These are phyloP conservation scores for Achaetomiella virescens DNA, from an alignment of 495 filamentous ascomycete genomes.

Conservation along the genomic window DNA sequence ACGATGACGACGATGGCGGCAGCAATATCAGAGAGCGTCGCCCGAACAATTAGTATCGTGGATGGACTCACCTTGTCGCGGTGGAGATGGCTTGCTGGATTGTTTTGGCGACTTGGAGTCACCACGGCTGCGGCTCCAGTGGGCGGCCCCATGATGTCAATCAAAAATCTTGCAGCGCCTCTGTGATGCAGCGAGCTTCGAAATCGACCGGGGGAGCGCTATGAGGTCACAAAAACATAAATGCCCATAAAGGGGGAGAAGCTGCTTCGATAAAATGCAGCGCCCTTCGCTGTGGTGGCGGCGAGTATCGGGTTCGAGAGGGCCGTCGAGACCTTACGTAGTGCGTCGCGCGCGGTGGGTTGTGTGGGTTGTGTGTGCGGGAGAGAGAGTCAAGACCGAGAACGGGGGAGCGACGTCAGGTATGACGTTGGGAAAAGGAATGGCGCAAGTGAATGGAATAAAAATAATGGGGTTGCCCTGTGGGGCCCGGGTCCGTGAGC, in stretches of 20 bases:
- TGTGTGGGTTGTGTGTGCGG: conserved; percentile 13
- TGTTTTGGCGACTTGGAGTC: conserved; percentile 36
- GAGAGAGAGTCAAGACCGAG: conserved; percentile 27
- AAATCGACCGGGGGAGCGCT: conserved; percentile 8
- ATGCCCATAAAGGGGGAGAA: conserved; percentile 19
- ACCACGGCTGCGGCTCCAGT: conserved; percentile 29
- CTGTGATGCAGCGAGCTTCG: conserved; percentile 20
- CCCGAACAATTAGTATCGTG: conserved; percentile 1
- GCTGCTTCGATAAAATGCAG: conserved; percentile 26
- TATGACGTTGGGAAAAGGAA: conserved; percentile 36
- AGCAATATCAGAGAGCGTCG: not conserved
- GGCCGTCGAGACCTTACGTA: conserved; percentile 25
- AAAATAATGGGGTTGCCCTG: conserved; percentile 26
- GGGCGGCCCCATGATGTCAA: conserved; percentile 39
- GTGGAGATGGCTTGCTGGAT: conserved; percentile 26
- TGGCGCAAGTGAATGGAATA: conserved; percentile 33
- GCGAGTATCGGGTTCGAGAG: conserved; percentile 11
- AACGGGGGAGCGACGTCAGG: conserved; percentile 34
- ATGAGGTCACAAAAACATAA: conserved; percentile 21
- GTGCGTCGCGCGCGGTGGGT: conserved; percentile 15
- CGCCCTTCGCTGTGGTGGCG: conserved; percentile 10
- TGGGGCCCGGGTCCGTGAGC: conserved; percentile 4
- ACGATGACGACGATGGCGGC: conserved; percentile 6
- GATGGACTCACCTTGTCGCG: conserved; percentile 30
- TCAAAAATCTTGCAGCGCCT: conserved; percentile 29